Base-by-base conservation (phyloP, 192 early-diverging fungal genomes). In the Pilobolus umbonatus region DNA sequence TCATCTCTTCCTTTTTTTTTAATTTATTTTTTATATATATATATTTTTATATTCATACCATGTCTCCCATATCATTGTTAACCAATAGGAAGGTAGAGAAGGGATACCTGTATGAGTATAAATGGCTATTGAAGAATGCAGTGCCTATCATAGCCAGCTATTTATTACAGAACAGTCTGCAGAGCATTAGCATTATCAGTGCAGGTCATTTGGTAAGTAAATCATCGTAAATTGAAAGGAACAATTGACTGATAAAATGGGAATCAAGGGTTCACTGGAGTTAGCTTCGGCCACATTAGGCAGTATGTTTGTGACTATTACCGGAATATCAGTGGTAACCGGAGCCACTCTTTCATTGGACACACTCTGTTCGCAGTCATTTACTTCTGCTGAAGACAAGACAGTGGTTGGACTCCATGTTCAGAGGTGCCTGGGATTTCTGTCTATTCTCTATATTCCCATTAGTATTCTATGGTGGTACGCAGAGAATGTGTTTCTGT, bases 361-460 rank as follows among this genome's bases (percentile, higher is more conserved):
- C 57, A 92, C 88, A 0, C 75, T 88, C 28, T 87, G 87, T 55
- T 84, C 85, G 0, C 88, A 88, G 19, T 77, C 88, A 2, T 91
- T 75, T 36, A 88, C 90, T 0, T 80, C 74, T 5, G 69, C 85
- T 24, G 68, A 73, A 31, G 80, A 87, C 46, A 79, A 78, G 43
- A 60, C 47, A 8, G 77, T 84, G 17, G 79, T 88, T 1, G 89
- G 89, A 4, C 65, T 89, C 7, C 85, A 89, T 52, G 70, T 90
- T 15, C 90, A 92, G 59, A 82, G 94, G 5, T 87, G 87, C 0
- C 69, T 98, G 11, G 71, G 95, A n/a, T 80, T 94, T 15, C 74
- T 90, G 53, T 62, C 74, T 5, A 8, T 85, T 6, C 73, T 88
- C 24, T 80, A 80, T 46, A 57, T 91, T 30, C 83, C 89, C 0